Evolutionary conservation across 768 basidiomycete species (phyloP).

Genomic region (Exsudoporus frostii): DNA sequence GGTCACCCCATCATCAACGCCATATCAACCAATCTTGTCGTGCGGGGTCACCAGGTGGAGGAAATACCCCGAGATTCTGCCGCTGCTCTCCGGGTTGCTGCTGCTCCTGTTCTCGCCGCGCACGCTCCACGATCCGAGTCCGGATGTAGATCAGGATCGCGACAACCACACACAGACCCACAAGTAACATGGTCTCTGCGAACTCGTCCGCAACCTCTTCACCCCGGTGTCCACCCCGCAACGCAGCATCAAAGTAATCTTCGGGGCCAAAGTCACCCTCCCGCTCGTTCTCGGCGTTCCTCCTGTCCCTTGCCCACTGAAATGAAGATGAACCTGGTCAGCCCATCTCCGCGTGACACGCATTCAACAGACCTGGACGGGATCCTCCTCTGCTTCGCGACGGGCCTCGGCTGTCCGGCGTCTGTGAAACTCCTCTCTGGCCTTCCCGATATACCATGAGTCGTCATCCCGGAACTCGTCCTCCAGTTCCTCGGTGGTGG

Average conservation of each 20-base stretch:
- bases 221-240: constrained; percentile 57
- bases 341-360: not conserved
- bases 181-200: constrained; percentile 74
- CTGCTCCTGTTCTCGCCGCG: constrained; percentile 59
- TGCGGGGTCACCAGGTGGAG: constrained; percentile 60
- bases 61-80: constrained; percentile 49
- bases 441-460: constrained; percentile 81
- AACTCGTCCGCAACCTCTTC: constrained; percentile 71
- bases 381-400: constrained; percentile 61
- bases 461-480: constrained; percentile 46
- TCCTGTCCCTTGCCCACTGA: constrained; percentile 77
- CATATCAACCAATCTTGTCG: constrained; percentile 65
- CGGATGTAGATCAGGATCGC: constrained; percentile 76
- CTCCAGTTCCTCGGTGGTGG: constrained; percentile 24
- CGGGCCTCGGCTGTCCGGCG: constrained; percentile 44
- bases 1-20: constrained; percentile 19
- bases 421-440: constrained; percentile 71
- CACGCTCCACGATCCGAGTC: constrained; percentile 71
- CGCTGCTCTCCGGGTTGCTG: constrained; percentile 34
- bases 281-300: constrained; percentile 67
- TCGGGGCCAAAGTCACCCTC: constrained; percentile 78
- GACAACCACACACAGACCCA: constrained; percentile 68
- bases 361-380: constrained; percentile 54
- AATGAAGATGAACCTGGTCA: constrained; percentile 6
- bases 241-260: constrained; percentile 72